These are phyloP conservation scores for Stentor roeselii DNA, from an alignment of 73 alveolate species.

Conservation along the genomic window DNA sequence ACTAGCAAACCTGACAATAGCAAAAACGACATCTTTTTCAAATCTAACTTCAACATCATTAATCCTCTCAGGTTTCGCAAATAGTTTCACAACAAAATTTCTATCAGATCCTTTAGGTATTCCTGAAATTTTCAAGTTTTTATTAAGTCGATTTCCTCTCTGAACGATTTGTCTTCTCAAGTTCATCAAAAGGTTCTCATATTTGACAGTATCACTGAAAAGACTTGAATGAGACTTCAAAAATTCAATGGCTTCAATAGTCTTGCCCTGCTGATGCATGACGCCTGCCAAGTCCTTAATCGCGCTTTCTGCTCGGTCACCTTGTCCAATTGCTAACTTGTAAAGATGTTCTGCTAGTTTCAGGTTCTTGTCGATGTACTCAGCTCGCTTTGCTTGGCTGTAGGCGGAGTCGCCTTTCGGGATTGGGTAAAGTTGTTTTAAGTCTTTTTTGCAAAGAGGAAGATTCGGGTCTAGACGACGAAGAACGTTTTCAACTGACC, in stretches of 20 bases:
- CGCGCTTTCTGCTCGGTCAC: constrained; percentile 18
- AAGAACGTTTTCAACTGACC: not conserved
- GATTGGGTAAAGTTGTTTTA: not conserved
- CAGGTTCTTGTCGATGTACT: constrained; percentile 8
- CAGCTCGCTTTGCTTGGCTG: constrained; percentile 22
- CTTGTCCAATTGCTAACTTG: not conserved
- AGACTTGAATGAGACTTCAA: not conserved
- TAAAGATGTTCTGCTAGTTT: not conserved
- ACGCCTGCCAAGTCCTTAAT: constrained; percentile 20
- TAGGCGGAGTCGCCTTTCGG: not conserved
- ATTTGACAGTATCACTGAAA: not conserved
- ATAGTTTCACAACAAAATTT: not conserved
- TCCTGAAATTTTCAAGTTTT: not conserved
- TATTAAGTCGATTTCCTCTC: constrained; percentile 16
- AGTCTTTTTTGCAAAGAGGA: not conserved
- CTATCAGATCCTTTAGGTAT: not conserved
- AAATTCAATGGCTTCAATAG: not conserved
- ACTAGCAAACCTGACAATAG: constrained; percentile 23
- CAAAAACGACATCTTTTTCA: not conserved
- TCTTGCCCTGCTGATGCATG: constrained; percentile 15
- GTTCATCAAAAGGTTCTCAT: not conserved
- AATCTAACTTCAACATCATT: not conserved
- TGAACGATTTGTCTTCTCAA: constrained; percentile 21
- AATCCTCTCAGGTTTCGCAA: constrained; percentile 21
- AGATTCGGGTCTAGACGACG: not conserved